Evolutionary conservation across 169 alveolate species (phyloP), one percentile per base, ranked within the genome.

Genomic region (Cardiosporidium cionae): DNA sequence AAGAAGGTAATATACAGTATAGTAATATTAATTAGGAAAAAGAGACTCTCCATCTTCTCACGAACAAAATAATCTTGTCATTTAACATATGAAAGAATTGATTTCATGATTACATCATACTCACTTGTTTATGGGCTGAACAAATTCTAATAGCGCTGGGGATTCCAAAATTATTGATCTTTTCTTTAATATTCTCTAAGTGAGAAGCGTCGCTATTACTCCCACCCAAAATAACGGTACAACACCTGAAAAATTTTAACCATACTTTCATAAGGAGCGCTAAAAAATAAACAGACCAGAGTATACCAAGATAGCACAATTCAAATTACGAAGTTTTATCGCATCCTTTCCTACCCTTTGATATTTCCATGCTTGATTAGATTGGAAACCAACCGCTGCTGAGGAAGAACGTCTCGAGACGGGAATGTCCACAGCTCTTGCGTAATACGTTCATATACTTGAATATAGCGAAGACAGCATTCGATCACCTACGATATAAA

Each of bases 61-160:
- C 16, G 58, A 44, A 44, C 27, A 44, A n/a, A 44, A n/a, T 16
- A 44, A 44, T 16, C n/a, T 16, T n/a, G n/a, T n/a, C n/a, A n/a
- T n/a, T n/a, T n/a, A n/a, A n/a, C n/a, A n/a, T n/a, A n/a, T n/a
- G n/a, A n/a, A n/a, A n/a, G n/a, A n/a, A n/a, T n/a, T n/a, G n/a
- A n/a, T n/a, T n/a, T n/a, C n/a, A n/a, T n/a, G n/a, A n/a, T n/a
- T n/a, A n/a, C n/a, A n/a, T n/a, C n/a, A n/a, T n/a, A n/a, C 25
- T 9, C 58, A 63, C 68, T 52, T 68, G 75, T 28, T 71, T 71
- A 37, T 71, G 78, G 5, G 78, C 78, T 3, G 74, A 54, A 58
- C 78, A 71, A 27, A 71, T 71, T 16, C 78, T 22, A 0, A 25
- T 32, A 28, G 53, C 68, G 44, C 28, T 25, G 0, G 69, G 58